phyloP scores from a whole-genome alignment of 1,284 basidiomycete species.

The Trichosporon inkin region DNA sequence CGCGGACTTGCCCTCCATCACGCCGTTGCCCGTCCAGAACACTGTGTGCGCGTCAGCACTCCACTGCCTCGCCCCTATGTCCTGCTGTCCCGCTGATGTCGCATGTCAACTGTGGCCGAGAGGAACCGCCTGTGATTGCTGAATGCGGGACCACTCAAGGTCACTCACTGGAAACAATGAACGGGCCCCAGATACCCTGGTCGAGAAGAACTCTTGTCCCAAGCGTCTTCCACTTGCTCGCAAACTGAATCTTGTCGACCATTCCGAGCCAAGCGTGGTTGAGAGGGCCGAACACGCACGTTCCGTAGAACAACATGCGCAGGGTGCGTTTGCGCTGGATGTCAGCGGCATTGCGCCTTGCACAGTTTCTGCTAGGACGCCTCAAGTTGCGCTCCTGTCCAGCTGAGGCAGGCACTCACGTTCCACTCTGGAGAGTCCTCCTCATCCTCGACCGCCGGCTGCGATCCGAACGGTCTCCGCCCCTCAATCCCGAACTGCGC shows the following conservation, averaged over 20 bases:
- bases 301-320: conserved; percentile 20
- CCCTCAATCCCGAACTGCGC: conserved; percentile 30
- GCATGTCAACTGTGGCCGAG: no score
- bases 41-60: conserved; percentile 18
- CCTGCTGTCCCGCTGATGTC: no score
- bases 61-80: no score
- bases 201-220: conserved; percentile 15
- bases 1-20: conserved; percentile 43
- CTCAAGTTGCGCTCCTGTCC: background rate
- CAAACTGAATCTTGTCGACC: conserved; percentile 14
- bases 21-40: conserved; percentile 42
- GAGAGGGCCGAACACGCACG: conserved; percentile 21
- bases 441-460: conserved; percentile 4
- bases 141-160: no score
- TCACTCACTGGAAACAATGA: conserved; percentile 21
- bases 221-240: conserved; percentile 17
- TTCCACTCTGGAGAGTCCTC: conserved; percentile 7
- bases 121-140: no score
- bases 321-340: conserved; percentile 15
- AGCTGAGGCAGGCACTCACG: conserved; percentile 2
- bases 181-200: conserved; percentile 24
- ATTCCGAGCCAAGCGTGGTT: conserved; percentile 20
- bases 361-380: background rate
- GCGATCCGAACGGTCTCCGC: background rate
- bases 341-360: background rate